phyloP scores from a whole-genome alignment of 2,329 filamentous ascomycete genomes.

The Sporothrix humicola region DNA sequence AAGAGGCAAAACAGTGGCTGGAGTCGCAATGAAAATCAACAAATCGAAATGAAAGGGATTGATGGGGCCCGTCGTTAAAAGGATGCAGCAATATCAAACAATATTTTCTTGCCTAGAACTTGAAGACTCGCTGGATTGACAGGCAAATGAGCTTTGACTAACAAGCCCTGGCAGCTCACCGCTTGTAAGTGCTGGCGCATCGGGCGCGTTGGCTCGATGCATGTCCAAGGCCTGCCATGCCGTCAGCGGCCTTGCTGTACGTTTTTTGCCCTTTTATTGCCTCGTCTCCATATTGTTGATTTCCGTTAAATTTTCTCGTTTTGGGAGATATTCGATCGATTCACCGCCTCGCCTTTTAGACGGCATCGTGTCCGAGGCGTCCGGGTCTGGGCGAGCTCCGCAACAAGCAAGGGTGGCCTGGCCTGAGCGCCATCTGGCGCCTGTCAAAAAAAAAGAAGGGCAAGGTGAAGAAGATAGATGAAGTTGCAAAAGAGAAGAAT shows the following conservation, averaged over 20 bases:
- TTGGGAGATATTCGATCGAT: neutral
- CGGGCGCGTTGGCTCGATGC: neutral
- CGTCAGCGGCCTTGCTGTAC: neutral
- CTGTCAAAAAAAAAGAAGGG: neutral
- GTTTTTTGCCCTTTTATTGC: neutral
- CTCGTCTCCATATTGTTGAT: neutral
- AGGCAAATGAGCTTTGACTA: neutral
- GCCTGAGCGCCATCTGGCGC: neutral
- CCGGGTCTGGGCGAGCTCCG: conserved; percentile 12
- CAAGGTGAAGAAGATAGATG: neutral
- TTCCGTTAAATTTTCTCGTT: neutral
- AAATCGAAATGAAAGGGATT: neutral
- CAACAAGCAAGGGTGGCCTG: conserved; percentile 18
- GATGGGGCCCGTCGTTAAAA: neutral
- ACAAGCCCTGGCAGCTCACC: conserved; percentile 8
- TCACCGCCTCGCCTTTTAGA: conserved; percentile 12
- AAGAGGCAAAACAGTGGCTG: neutral
- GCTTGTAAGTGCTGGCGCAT: conserved; percentile 13
- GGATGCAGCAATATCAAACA: neutral
- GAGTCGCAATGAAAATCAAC: neutral
- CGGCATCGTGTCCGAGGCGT: conserved; percentile 12
- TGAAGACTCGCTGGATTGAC: neutral
- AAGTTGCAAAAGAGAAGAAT: neutral
- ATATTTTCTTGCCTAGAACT: neutral
- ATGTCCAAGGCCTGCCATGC: neutral